These are phyloP conservation scores for Plantago ovata DNA, from an alignment of 257 asterid species.

Conservation along the genomic window DNA sequence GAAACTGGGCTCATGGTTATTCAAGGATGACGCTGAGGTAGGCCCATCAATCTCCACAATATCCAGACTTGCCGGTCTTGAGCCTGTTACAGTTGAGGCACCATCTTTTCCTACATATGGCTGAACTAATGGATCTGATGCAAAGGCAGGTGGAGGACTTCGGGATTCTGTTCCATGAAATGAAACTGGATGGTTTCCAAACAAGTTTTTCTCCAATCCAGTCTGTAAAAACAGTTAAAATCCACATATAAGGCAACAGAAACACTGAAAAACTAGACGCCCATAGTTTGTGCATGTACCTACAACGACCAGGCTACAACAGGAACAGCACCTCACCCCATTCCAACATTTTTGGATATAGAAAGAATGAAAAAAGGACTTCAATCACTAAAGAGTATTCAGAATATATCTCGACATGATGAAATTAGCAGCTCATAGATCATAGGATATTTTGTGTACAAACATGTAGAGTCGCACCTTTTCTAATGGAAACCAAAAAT, in stretches of 20 bases:
- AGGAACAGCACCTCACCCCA: background rate
- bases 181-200: conserved; percentile 83
- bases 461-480: too few species aligned
- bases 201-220: conserved; percentile 84
- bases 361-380: background rate
- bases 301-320: background rate
- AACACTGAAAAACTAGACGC: background rate
- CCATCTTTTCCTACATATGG: conserved; percentile 39
- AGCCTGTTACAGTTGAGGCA: conserved; percentile 33
- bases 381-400: background rate
- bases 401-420: background rate
- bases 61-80: conserved; percentile 51
- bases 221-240: conserved; percentile 42
- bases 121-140: conserved; percentile 63
- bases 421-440: too few species aligned
- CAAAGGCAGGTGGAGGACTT: conserved; percentile 84
- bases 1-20: conserved; percentile 55
- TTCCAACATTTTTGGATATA: background rate
- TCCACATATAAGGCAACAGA: conserved; percentile 11
- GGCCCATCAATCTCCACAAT: conserved; percentile 60
- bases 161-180: conserved; percentile 54
- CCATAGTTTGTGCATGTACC: too few species aligned
- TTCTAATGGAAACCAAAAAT: background rate
- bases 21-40: conserved; percentile 47
- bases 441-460: too few species aligned